A percentile compares a stretch with the other conserved stretches of the same genome.
phyloP scores from a whole-genome alignment of 1,284 basidiomycete species.

The Apiotrichum mycotoxinovorans region DNA sequence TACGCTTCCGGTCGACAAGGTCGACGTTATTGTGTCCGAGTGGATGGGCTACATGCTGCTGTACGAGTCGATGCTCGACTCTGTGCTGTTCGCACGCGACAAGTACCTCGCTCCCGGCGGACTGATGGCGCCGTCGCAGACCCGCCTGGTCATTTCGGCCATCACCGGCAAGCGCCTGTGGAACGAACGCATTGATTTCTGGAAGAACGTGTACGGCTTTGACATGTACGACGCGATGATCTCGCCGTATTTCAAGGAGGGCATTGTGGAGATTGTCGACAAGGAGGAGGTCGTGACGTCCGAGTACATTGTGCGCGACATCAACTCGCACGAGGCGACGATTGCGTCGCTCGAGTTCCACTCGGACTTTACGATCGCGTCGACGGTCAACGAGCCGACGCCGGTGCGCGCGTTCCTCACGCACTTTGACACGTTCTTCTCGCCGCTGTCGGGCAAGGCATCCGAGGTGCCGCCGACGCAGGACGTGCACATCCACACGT shows the following conservation, averaged over 20 bases:
- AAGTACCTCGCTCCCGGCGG: constrained; percentile 60
- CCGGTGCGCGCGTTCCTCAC: constrained; percentile 78
- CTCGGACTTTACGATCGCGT: constrained; percentile 65
- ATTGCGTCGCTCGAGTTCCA: constrained; percentile 72
- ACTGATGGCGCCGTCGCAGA: constrained; percentile 89
- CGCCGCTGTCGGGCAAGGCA: constrained; percentile 53
- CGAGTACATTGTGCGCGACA: constrained; percentile 63
- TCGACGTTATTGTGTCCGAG: constrained; percentile 92
- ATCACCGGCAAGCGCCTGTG: constrained; percentile 71
- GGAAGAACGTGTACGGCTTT: constrained; percentile 89
- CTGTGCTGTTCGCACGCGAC: constrained; percentile 59
- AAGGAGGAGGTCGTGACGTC: constrained; percentile 66
- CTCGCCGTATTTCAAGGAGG: constrained; percentile 64
- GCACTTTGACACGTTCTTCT: constrained; percentile 95
- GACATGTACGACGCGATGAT: constrained; percentile 70
- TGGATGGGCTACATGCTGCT: constrained; percentile 95
- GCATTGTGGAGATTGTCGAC: constrained; percentile 73
- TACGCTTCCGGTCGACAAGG: constrained; percentile 63
- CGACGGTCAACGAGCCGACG: constrained; percentile 59
- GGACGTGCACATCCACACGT: constrained; percentile 33
- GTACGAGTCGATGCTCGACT: constrained; percentile 97
- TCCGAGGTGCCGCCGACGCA: constrained; percentile 54
- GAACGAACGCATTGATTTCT: constrained; percentile 80
- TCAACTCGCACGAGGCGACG: constrained; percentile 64
- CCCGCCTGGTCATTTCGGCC: constrained; percentile 75